Evolutionary conservation across 805 yeast species (phyloP).

Genomic region (Wickerhamiella hasegawae): DNA sequence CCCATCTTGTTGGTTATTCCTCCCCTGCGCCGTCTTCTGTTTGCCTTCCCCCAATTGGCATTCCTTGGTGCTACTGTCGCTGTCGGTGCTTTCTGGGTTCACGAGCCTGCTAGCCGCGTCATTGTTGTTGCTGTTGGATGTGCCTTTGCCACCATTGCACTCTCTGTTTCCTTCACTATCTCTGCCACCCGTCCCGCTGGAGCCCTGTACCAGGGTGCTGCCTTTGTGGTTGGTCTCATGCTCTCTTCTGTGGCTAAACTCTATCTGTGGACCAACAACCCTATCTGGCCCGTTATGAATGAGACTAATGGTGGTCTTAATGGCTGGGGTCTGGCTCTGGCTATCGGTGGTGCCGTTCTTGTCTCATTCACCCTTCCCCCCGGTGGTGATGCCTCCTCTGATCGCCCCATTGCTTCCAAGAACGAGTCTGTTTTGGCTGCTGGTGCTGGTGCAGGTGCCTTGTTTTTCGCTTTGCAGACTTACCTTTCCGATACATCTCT

Average conservation of each 20-base stretch:
- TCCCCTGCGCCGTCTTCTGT: conserved; percentile 26
- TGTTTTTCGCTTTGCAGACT: conserved; percentile 56
- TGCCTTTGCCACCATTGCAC: conserved; percentile 41
- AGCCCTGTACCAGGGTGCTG: conserved; percentile 30
- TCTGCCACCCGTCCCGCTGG: conserved; percentile 20
- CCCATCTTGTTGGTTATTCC: conserved; percentile 41
- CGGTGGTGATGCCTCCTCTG: conserved; percentile 4
- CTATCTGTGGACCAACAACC: conserved; percentile 71
- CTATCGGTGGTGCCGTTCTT: conserved; percentile 45
- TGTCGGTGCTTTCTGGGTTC: conserved; percentile 56
- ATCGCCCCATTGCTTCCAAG: conserved; percentile 11
- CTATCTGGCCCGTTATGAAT: conserved; percentile 92
- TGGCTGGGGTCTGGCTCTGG: conserved; percentile 46
- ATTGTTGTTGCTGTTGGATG: conserved; percentile 50
- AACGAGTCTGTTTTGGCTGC: conserved; percentile 26
- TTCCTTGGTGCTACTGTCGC: conserved; percentile 44
- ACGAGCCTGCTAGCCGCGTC: conserved; percentile 56
- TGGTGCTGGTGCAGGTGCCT: conserved; percentile 59
- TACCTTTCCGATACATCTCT: conserved; percentile 73
- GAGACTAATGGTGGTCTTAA: conserved; percentile 76
- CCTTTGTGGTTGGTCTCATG: conserved; percentile 58
- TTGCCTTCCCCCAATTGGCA: conserved; percentile 35
- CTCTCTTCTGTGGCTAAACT: conserved; percentile 61
- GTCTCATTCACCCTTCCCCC: conserved; percentile 28
- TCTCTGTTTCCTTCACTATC: conserved; percentile 37